These are phyloP conservation scores for Xylaria acuta DNA, from an alignment of 495 filamentous ascomycete species.

Conservation along the genomic window DNA sequence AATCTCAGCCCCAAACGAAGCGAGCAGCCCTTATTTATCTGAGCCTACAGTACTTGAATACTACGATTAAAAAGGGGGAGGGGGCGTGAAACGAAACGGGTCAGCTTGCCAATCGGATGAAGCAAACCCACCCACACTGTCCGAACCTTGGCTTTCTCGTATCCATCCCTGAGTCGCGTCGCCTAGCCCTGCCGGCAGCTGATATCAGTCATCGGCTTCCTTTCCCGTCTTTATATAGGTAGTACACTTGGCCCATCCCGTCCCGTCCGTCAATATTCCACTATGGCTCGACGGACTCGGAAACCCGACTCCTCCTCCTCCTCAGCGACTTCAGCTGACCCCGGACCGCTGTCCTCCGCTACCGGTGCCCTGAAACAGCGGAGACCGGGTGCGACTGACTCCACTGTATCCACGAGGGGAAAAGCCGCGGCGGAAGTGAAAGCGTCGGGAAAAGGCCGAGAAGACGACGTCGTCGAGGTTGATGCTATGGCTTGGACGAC, in stretches of 20 bases:
- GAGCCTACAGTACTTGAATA: neutral
- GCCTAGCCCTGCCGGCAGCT: neutral
- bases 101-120: neutral
- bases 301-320: neutral
- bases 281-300: conserved; percentile 12
- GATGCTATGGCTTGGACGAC: conserved; percentile 41
- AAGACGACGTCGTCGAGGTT: neutral
- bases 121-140: neutral
- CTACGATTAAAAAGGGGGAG: neutral
- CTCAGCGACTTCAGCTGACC: neutral
- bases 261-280: neutral
- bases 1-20: neutral
- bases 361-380: conserved; percentile 14
- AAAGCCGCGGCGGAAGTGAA: neutral
- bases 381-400: neutral
- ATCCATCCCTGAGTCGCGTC: neutral
- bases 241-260: neutral
- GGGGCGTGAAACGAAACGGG: neutral
- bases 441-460: neutral
- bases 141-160: neutral
- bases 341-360: conserved; percentile 4
- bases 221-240: neutral
- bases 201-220: neutral
- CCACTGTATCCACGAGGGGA: neutral
- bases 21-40: neutral